Conservation (phyloP, 495 filamentous ascomycete genomes). For the Daldinia childiae region DNA sequence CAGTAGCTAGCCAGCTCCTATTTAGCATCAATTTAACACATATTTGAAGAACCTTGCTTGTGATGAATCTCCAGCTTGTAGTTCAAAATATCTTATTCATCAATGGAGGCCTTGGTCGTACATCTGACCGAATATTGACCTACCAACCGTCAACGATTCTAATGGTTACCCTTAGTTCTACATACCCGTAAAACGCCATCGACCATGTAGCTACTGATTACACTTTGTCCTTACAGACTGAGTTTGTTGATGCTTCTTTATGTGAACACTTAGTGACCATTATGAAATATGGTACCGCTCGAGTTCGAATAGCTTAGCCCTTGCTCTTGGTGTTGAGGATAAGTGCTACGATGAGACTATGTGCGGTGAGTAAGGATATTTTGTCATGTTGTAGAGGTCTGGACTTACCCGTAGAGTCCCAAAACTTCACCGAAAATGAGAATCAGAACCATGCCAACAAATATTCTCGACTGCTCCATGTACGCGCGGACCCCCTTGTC, state of each 20-base stretch:
- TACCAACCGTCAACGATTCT: conserved; percentile 36
- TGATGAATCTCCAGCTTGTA: conserved; percentile 18
- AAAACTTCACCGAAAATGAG: conserved; percentile 98
- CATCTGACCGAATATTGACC: conserved; percentile 25
- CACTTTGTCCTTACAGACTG: conserved; percentile 32
- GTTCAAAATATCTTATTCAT: conserved; percentile 18
- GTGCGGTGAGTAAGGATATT: conserved; percentile 23
- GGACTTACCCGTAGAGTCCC: conserved; percentile 90
- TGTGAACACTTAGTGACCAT: conserved; percentile 15
- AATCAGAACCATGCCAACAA: conserved; percentile 98
- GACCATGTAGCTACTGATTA: conserved; percentile 46
- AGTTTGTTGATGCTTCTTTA: conserved; percentile 26
- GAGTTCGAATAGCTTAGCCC: conserved; percentile 47
- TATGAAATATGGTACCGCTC: conserved; percentile 7
- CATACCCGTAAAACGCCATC: conserved; percentile 46
- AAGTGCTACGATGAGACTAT: conserved; percentile 59
- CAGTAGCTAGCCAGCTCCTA: conserved; percentile 27
- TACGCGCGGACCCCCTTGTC: conserved; percentile 93
- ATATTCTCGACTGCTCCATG: conserved; percentile 94
- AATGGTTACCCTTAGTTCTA: conserved; percentile 39
- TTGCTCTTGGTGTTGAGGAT: conserved; percentile 66
- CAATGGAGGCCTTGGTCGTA: conserved; percentile 12
- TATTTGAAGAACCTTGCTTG: conserved; percentile 1
- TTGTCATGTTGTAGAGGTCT: neutral
- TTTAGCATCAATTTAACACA: conserved; percentile 35